Base-by-base conservation (phyloP, 2,329 filamentous ascomycete species). In the Thyridium curvatum region DNA sequence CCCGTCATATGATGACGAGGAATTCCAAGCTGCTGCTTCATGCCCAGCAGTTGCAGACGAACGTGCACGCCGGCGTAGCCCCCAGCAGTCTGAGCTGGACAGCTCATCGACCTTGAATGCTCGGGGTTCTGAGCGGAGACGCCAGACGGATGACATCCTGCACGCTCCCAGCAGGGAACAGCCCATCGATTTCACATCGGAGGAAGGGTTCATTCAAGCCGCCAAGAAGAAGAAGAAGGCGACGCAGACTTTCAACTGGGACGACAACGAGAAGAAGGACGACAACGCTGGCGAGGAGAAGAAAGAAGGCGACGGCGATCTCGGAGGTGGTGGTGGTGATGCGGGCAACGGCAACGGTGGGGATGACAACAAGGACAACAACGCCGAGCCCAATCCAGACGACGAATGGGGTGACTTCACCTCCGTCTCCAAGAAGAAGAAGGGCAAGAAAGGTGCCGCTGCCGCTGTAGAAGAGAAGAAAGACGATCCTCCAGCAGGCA, bases 171-270 rank as follows among this genome's bases (percentile, higher is more conserved):
- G 55, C 30, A 59, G 62, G 48, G 55, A 61, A 30, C 52, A 62
- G 15, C 59, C 64, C 21, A 61, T 86, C 37, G 79, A 86, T 52
- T 76, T 84, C 41, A 64, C 65, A 16, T 74, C 69, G 18, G 60
- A 70, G 38, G 65, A 74, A 32, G 72, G 68, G 35, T 77, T 69
- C 60, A 65, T 67, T 37, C 71, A 82, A 52, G 69, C 67, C 30
- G 69, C 62, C 3, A 71, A 73, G 47, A 76, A 74, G 56, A 79
- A 72, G 56, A 83, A 82, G 26, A 68, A 69, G 44, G 32, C n/a
- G 13, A 9, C 7, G 6, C 32, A 54, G 34, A n/a, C 37, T 1
- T 12, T 47, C 39, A 66, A 65, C 46, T 67, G 61, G 60, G 58
- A 49, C n/a, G 59, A 63, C 36, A 63, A 65, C 37, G 65, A 66